A percentile compares a stretch with the other conserved stretches of the same genome.
Evolutionary conservation across 2,329 filamentous ascomycete species (phyloP).

Genomic region (Hymenoscyphus scutula): DNA sequence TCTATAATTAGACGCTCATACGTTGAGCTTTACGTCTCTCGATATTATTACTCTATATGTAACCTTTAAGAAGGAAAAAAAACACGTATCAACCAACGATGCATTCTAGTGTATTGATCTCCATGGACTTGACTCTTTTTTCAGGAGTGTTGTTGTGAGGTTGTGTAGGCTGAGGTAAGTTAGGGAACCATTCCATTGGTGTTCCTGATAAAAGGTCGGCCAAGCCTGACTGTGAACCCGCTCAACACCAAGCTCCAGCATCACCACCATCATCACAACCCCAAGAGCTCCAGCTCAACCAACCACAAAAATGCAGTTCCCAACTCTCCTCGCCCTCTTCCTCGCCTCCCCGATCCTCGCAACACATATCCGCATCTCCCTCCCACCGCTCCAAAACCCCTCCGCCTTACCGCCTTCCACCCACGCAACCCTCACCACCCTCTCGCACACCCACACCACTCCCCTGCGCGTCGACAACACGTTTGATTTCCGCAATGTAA

Average conservation of each 20-base stretch:
- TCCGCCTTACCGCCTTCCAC: slow-evolving; percentile 54
- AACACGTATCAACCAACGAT: no score
- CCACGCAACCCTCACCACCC: slow-evolving; percentile 63
- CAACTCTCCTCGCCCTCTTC: slow-evolving; percentile 37
- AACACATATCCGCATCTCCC: slow-evolving; percentile 32
- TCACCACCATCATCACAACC: slow-evolving; percentile 2
- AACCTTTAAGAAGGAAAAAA: no score
- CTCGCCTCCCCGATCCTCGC: slow-evolving; percentile 39
- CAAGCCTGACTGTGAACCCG: no score
- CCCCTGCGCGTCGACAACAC: slow-evolving; percentile 66
- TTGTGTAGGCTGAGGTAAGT: no score
- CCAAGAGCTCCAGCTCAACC: slow-evolving; percentile 6
- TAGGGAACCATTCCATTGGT: no score
- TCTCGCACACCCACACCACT: slow-evolving; percentile 50
- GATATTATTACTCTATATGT: no score
- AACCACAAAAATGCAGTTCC: slow-evolving; percentile 38
- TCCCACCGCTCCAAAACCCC: slow-evolving; percentile 35
- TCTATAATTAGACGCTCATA: no score
- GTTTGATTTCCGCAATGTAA: slow-evolving; percentile 74
- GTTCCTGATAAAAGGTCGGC: no score
- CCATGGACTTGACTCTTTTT: no score
- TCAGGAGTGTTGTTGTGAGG: no score
- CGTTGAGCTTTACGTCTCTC: no score
- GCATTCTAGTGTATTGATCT: no score
- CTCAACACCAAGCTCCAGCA: slow-evolving; percentile 9